These are phyloP conservation scores for Boletus sp. DNA, from an alignment of 768 basidiomycete species.

Conservation along the genomic window DNA sequence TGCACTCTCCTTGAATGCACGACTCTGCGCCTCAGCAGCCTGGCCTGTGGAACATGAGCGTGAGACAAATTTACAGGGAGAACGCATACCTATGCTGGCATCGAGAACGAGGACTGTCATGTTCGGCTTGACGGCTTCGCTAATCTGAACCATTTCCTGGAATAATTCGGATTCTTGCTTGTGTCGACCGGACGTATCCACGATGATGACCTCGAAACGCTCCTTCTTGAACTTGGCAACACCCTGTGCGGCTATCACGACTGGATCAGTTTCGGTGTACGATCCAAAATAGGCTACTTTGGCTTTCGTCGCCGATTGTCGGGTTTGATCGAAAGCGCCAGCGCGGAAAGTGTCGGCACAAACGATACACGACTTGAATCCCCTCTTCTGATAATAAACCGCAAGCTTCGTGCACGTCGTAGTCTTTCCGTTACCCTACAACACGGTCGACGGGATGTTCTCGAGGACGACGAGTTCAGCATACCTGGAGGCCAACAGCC, in stretches of 20 bases:
- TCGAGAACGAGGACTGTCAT: constrained; percentile 96
- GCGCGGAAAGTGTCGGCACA: constrained; percentile 99
- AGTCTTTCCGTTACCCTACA: constrained; percentile 95
- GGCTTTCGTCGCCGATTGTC: constrained; percentile 97
- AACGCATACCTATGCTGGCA: constrained; percentile 80
- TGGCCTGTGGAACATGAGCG: constrained; percentile 56
- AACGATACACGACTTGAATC: constrained; percentile 95
- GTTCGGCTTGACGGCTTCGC: constrained; percentile 88
- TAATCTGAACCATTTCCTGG: constrained; percentile 97
- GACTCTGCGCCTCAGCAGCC: constrained; percentile 94
- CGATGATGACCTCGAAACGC: constrained; percentile 96
- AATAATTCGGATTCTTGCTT: constrained; percentile 97
- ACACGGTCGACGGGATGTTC: constrained; percentile 2
- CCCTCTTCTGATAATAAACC: constrained; percentile 94
- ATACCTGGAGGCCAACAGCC: constrained; percentile 94
- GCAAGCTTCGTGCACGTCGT: constrained; percentile 99
- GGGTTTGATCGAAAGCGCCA: constrained; percentile 97
- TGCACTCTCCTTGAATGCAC: constrained; percentile 96
- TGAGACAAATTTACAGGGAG: neutral
- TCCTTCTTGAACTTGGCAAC: constrained; percentile 98
- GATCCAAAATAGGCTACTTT: constrained; percentile 99
- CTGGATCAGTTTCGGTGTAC: constrained; percentile 98
- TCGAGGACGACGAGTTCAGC: constrained; percentile 16
- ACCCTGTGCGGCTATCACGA: constrained; percentile 90
- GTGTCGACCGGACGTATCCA: constrained; percentile 96